Base-by-base conservation (phyloP, 202 grass and related monocot species). In the Setaria viridis region DNA sequence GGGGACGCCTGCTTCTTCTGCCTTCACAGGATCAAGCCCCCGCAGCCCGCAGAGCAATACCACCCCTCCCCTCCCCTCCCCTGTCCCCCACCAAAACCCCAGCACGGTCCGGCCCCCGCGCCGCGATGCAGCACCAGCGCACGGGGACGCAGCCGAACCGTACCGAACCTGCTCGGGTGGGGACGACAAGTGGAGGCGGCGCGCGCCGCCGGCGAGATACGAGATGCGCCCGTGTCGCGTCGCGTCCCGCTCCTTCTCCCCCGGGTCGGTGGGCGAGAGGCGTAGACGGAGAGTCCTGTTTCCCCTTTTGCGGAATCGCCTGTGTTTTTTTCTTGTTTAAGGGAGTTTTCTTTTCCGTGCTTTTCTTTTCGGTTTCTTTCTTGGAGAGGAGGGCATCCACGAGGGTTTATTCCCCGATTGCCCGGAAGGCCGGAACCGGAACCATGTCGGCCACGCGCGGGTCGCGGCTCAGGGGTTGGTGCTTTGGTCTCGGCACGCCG, bases 381-480 rank as follows among this genome's bases (percentile, higher is more conserved):
- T 91, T 87, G 89, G 76, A 76, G 62, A 49, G 15, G 63, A 87
- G 85, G 89, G 89, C 15, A 91, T 87, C 89, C 70, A 60, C 71
- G 64, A 81, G 30, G 81, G 85, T 84, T 91, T 87, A 87, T 91
- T 87, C 70, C 14, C 39, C 53, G 41, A 12, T 30, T 30, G 50
- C 14, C 74, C 21, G 25, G 19, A 6, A 45, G 34, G 34, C 34
- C 34, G 34, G 39, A 41, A 41, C 39, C 46, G 41, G 68, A 48
- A 71, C 43, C 5, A 17, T 46, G 25, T 33, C 46, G 46, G 70
- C 0, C 20, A 29, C 58, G 10, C 25, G 25, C 58, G n/a, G 49
- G 9, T 2, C 11, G n/a, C 5, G 67, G 7, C 42, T 1, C 49
- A 3, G 15, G 15, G 34, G 34, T 35, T 25, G 25, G 34, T 35